Conservation (phyloP, 2,329 filamentous ascomycete species). For the Penicillium sp. region DNA sequence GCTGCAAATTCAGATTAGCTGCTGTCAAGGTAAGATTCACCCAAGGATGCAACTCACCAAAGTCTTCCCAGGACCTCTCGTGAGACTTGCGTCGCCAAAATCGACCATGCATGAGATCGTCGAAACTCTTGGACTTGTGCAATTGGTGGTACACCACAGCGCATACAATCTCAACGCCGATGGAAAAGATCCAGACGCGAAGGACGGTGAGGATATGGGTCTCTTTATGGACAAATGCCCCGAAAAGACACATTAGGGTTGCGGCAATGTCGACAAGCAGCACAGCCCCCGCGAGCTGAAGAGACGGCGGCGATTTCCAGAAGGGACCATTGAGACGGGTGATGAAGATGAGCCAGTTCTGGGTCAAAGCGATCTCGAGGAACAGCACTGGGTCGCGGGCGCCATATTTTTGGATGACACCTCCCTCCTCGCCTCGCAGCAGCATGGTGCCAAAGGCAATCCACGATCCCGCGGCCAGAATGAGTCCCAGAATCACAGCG, state of each 20-base stretch:
- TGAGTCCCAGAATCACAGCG: slow-evolving; percentile 76
- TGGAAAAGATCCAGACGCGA: slow-evolving; percentile 87
- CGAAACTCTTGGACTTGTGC: slow-evolving; percentile 75
- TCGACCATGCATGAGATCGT: slow-evolving; percentile 92
- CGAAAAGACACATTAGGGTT: slow-evolving; percentile 81
- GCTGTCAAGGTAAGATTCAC: background rate
- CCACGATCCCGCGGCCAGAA: slow-evolving; percentile 82
- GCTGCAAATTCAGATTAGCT: slow-evolving; percentile 59
- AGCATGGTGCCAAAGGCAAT: slow-evolving; percentile 85
- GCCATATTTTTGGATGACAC: slow-evolving; percentile 88
- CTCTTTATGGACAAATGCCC: slow-evolving; percentile 69
- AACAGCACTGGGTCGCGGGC: slow-evolving; percentile 78
- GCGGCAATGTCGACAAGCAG: slow-evolving; percentile 77
- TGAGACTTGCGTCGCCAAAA: slow-evolving; percentile 73
- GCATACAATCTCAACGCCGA: slow-evolving; percentile 70
- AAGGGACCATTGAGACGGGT: slow-evolving; percentile 88
- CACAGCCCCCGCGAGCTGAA: slow-evolving; percentile 77
- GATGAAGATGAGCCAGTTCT: slow-evolving; percentile 97
- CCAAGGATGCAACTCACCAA: slow-evolving; percentile 59
- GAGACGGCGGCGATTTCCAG: slow-evolving; percentile 85
- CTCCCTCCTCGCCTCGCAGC: slow-evolving; percentile 63
- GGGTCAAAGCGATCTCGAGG: slow-evolving; percentile 83
- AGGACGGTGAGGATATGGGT: slow-evolving; percentile 81
- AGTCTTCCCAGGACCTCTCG: slow-evolving; percentile 84
- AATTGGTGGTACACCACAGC: slow-evolving; percentile 82